These are phyloP conservation scores for Monosporascus sp. DNA, from an alignment of 2,329 filamentous ascomycete species.

Conservation along the genomic window DNA sequence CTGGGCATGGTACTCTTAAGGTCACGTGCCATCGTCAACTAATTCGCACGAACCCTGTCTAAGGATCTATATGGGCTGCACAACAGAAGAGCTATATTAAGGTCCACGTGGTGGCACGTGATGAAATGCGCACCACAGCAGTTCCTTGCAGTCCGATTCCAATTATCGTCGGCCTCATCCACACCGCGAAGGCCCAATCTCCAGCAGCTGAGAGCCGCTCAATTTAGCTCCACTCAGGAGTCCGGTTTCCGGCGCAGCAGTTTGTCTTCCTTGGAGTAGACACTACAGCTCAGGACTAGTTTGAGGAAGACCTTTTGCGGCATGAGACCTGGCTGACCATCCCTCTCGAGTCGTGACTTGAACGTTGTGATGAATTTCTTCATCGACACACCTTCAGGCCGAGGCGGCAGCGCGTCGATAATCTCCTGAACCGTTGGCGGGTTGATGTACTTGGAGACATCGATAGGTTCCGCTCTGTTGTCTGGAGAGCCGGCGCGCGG, in stretches of 20 bases:
- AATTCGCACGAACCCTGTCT: too few species aligned
- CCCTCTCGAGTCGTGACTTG: conserved; percentile 44
- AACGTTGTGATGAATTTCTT: conserved; percentile 50
- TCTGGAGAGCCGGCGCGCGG: conserved; percentile 29
- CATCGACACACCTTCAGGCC: conserved; percentile 48
- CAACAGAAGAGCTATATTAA: too few species aligned
- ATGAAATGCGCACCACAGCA: too few species aligned
- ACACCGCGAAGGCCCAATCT: neutral
- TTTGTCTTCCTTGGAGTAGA: conserved; percentile 52
- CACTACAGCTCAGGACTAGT: conserved; percentile 51
- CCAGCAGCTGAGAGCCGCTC: too few species aligned
- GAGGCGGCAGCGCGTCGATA: conserved; percentile 45
- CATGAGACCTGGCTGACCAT: conserved; percentile 46
- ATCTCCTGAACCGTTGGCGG: conserved; percentile 48
- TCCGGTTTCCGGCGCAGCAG: conserved; percentile 40
- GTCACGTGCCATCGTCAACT: too few species aligned
- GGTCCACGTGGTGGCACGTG: too few species aligned
- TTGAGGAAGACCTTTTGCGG: conserved; percentile 52
- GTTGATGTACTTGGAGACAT: conserved; percentile 8
- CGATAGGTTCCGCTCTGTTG: conserved; percentile 1
- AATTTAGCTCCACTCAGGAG: neutral
- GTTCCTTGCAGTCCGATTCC: too few species aligned
- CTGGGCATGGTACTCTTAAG: too few species aligned
- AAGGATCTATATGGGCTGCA: too few species aligned
- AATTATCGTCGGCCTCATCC: too few species aligned